phyloP scores from a whole-genome alignment of 164 flowering plant genomes.

The Liquidambar formosana region DNA sequence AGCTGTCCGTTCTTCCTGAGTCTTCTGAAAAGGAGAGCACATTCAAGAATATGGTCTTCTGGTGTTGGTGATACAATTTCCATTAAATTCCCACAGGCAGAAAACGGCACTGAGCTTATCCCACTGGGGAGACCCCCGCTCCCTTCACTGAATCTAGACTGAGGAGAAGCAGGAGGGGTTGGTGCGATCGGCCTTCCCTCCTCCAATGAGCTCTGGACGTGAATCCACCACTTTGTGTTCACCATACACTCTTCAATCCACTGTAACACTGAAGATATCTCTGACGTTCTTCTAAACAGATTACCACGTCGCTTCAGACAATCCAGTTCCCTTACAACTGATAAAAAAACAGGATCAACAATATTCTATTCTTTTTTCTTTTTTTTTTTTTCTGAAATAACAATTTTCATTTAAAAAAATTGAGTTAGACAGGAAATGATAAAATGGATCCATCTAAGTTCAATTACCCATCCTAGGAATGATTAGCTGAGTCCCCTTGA shows the following conservation, averaged over 20 bases:
- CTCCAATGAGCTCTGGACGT: slow-evolving; percentile 68
- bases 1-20: slow-evolving; percentile 47
- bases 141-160: slow-evolving; percentile 31
- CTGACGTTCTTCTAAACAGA: slow-evolving; percentile 55
- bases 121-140: slow-evolving; percentile 18
- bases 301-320: slow-evolving; percentile 50
- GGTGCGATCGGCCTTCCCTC: slow-evolving; percentile 57
- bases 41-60: slow-evolving; percentile 81
- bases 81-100: slow-evolving; percentile 26
- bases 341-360: neutral
- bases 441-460: neutral
- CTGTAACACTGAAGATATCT: slow-evolving; percentile 52
- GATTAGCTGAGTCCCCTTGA: slow-evolving; percentile 71
- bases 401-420: neutral
- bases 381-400: no score
- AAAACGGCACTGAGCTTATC: slow-evolving; percentile 31
- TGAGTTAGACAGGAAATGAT: neutral
- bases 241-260: slow-evolving; percentile 88
- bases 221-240: slow-evolving; percentile 79
- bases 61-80: slow-evolving; percentile 72
- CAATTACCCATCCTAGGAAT: slow-evolving; percentile 81
- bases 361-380: no score
- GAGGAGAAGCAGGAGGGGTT: slow-evolving; percentile 80
- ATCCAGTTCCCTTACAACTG: slow-evolving; percentile 83
- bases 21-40: slow-evolving; percentile 56